Evolutionary conservation across 2,329 filamentous ascomycete species (phyloP).

Genomic region (Aspergillus jensenii): DNA sequence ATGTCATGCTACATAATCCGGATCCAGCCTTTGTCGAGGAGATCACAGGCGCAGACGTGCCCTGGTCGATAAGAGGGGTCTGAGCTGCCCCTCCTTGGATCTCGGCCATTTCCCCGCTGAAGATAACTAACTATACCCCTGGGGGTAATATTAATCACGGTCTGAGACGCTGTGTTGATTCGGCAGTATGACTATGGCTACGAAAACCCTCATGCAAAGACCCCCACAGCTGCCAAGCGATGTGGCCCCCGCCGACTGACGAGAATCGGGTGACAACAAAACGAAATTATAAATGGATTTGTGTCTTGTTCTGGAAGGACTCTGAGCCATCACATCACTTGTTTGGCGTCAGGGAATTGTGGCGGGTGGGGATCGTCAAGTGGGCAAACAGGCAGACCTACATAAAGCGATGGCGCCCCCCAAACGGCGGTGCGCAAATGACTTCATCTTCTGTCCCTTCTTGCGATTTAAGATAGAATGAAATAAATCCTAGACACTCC

Average conservation of each 20-base stretch:
- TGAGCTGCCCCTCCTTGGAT: background rate
- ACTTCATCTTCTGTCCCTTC: slow-evolving; percentile 2
- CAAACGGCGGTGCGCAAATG: background rate
- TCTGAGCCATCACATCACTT: slow-evolving; percentile 1
- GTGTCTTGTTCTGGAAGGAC: background rate
- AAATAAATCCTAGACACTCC: slow-evolving; percentile 4
- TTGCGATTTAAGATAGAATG: background rate
- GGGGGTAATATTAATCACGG: background rate
- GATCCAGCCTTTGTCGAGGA: slow-evolving; percentile 66
- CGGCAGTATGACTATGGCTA: background rate
- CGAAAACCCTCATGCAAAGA: slow-evolving; percentile 1
- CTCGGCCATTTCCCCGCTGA: background rate
- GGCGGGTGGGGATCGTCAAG: slow-evolving; percentile 11
- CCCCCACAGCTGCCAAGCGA: slow-evolving; percentile 19
- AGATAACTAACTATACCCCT: slow-evolving; percentile 1
- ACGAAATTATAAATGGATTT: slow-evolving; percentile 1
- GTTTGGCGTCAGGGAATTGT: slow-evolving; percentile 4
- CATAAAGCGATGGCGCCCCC: background rate
- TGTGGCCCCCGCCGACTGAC: slow-evolving; percentile 7
- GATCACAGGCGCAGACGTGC: slow-evolving; percentile 73
- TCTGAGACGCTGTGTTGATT: background rate
- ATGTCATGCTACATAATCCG: slow-evolving; percentile 84
- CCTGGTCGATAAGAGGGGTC: slow-evolving; percentile 54
- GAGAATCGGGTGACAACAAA: slow-evolving; percentile 9
- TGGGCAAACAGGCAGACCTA: slow-evolving; percentile 2